A percentile compares a stretch with the other conserved stretches of the same genome.
Conservation (phyloP, 345 rosid species). For the Citrus unshiu region DNA sequence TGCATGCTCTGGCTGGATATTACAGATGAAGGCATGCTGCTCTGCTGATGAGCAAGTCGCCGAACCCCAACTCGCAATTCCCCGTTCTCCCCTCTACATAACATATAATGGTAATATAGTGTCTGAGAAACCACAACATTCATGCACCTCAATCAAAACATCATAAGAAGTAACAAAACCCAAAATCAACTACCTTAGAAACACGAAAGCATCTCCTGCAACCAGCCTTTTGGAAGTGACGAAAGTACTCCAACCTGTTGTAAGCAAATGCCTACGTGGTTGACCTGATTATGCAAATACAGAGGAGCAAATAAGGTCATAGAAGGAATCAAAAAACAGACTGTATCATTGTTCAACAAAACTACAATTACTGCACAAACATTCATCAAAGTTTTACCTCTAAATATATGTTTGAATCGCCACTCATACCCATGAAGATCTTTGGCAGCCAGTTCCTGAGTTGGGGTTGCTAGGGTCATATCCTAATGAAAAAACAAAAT, state of each 20-base stretch:
- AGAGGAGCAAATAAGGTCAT: neutral
- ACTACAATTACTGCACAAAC: neutral
- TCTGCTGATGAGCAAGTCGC: slow-evolving; percentile 47
- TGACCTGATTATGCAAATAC: slow-evolving; percentile 41
- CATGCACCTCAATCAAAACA: neutral
- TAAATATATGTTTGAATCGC: slow-evolving; percentile 74
- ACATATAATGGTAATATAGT: neutral
- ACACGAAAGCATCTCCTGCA: slow-evolving; percentile 76
- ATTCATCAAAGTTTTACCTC: slow-evolving; percentile 42
- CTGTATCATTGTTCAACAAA: neutral
- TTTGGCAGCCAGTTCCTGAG: slow-evolving; percentile 66
- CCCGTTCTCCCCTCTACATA: slow-evolving; percentile 48
- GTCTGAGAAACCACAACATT: slow-evolving; percentile 1
- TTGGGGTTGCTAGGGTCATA: slow-evolving; percentile 52
- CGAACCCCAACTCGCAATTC: slow-evolving; percentile 67
- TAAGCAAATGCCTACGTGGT: slow-evolving; percentile 76
- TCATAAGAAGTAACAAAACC: neutral
- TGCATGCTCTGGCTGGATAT: slow-evolving; percentile 85
- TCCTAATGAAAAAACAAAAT: slow-evolving; percentile 24
- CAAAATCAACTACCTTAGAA: slow-evolving; percentile 48
- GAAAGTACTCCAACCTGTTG: slow-evolving; percentile 82
- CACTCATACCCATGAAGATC: slow-evolving; percentile 80
- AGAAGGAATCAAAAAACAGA: neutral
- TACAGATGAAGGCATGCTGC: slow-evolving; percentile 57
- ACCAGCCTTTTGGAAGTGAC: slow-evolving; percentile 67